Conservation (phyloP, 345 rosid genomes). For the Psidium guajava region DNA sequence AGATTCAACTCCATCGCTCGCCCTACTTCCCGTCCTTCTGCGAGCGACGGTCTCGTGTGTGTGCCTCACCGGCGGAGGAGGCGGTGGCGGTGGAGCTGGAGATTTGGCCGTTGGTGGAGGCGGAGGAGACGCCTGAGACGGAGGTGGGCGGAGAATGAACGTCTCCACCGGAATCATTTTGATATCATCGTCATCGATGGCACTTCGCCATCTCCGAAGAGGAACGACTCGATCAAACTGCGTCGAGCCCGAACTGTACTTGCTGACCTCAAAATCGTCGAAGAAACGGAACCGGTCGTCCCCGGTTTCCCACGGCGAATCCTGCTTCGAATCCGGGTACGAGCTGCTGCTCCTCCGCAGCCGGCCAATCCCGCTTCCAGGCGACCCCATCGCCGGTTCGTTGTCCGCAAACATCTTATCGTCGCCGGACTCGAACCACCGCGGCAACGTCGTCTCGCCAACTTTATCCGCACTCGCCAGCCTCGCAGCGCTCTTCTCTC, state of each 20-base stretch:
- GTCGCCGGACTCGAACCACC: slow-evolving; percentile 37
- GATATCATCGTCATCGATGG: slow-evolving; percentile 23
- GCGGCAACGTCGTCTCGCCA: slow-evolving; percentile 2
- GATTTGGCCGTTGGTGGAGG: slow-evolving; percentile 18
- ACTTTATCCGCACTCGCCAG: background rate
- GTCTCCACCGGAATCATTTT: slow-evolving; percentile 59
- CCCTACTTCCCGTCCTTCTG: background rate
- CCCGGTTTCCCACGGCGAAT: slow-evolving; percentile 20
- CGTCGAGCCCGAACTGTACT: slow-evolving; percentile 12
- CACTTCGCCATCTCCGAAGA: slow-evolving; percentile 15
- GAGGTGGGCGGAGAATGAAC: slow-evolving; percentile 25
- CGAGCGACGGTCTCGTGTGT: slow-evolving; percentile 20
- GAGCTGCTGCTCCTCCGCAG: slow-evolving; percentile 68
- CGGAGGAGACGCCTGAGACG: slow-evolving; percentile 10
- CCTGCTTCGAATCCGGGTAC: slow-evolving; percentile 66
- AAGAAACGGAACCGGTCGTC: slow-evolving; percentile 48
- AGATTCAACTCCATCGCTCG: background rate
- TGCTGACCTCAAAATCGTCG: slow-evolving; percentile 57
- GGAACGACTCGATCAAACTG: background rate
- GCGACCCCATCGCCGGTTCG: slow-evolving; percentile 7
- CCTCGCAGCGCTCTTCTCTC: background rate
- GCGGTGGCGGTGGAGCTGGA: slow-evolving; percentile 16
- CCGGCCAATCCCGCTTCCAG: slow-evolving; percentile 19
- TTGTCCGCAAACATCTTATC: slow-evolving; percentile 21
- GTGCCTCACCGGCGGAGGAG: slow-evolving; percentile 18